Evolutionary conservation across 2,329 filamentous ascomycete species (phyloP), one percentile per base, ranked within the genome.

Genomic region (Taxawa tesnikishii): DNA sequence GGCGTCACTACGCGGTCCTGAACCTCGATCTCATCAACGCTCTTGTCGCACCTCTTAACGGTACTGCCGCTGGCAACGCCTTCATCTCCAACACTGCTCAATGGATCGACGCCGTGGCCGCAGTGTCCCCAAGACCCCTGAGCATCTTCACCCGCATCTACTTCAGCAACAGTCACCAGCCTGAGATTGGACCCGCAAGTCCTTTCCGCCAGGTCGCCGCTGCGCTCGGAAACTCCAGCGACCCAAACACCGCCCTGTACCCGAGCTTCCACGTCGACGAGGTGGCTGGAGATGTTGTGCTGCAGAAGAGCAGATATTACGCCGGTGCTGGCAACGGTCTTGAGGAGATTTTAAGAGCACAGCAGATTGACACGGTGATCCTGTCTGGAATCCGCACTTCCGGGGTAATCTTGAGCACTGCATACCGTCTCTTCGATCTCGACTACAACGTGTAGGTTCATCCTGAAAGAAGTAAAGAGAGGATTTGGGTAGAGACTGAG

Each of bases 241-340:
- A 48, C 6, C 29, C 50, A 3, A 41, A 39, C 4, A 51, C 54
- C 10, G 33, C 51, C 31, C 54, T 64, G 28, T 48, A 55, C 25
- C 29, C 43, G 2, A 33, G 42, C 1, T 60, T 64, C 23, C 33
- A 34, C 0, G 35, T 56, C 0, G 35, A 48, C 15, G 46, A 54
- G 21, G 45, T 48, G 6, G 43, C 43, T 6, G n/a, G n/a, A n/a
- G 56, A 60, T 36, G 40, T 60, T 23, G 39, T 63, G 1, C 38
- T 63, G 34, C 46, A 53, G 37, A 65, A 64, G 47, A 59, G 51
- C 11, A 45, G 60, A 30, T 64, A 55, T 47, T 62, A 56, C 34
- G 61, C 59, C 10, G 56, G 54, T 1, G 43, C 47, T 2, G 61
- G 58, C 0, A 63, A 61, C 36, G 38, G 27, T 3, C 38, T 65